These are phyloP conservation scores for Graphiopsis chlorocephala DNA, from an alignment of 2,329 filamentous ascomycete species.

Conservation along the genomic window DNA sequence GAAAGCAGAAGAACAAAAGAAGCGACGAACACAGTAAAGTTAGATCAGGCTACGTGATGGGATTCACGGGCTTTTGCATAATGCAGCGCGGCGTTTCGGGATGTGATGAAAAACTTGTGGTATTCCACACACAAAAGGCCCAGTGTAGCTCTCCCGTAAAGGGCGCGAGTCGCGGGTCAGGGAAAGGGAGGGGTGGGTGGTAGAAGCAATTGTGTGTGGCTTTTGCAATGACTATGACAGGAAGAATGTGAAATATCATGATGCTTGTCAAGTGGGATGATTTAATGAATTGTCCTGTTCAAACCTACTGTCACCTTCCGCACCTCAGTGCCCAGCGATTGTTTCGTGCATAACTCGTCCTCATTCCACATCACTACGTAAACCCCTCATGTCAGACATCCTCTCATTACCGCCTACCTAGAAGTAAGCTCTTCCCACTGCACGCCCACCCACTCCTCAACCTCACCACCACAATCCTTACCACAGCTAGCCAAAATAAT, in stretches of 20 bases:
- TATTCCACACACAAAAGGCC: conserved; percentile 6
- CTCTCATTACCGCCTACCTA: not conserved
- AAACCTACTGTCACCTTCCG: not conserved
- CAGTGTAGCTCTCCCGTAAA: conserved; percentile 4
- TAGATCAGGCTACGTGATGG: conserved; percentile 9
- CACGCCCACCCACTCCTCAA: conserved; percentile 94
- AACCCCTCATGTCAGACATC: not conserved
- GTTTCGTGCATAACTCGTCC: not conserved
- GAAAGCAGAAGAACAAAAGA: not conserved
- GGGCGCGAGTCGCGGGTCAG: conserved; percentile 11
- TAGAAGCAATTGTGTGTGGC: not conserved
- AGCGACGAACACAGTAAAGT: not conserved
- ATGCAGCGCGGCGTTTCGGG: conserved; percentile 17
- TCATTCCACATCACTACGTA: not conserved
- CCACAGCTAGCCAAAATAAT: conserved; percentile 83
- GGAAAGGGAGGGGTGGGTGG: not conserved
- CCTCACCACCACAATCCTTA: conserved; percentile 69
- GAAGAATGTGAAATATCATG: conserved; percentile 4
- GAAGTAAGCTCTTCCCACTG: conserved; percentile 78
- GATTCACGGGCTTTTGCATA: conserved; percentile 9
- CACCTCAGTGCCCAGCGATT: not conserved
- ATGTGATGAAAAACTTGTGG: conserved; percentile 3
- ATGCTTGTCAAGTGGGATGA: not conserved
- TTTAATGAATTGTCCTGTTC: not conserved
- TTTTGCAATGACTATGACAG: conserved; percentile 8